Conservation (phyloP, 2,329 filamentous ascomycete genomes). For the Aureobasidium zeae region DNA sequence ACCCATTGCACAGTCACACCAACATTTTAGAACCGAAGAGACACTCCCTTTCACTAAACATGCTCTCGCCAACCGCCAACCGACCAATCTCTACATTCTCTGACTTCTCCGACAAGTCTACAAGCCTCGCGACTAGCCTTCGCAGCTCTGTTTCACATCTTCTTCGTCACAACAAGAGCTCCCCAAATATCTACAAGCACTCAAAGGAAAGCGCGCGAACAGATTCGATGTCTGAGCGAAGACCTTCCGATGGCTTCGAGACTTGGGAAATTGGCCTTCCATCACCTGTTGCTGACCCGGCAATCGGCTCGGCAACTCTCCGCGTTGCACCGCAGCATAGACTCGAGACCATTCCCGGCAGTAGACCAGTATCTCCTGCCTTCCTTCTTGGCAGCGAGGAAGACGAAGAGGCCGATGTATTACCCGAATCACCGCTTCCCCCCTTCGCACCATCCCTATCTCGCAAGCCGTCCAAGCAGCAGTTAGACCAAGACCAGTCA, state of each 20-base stretch:
- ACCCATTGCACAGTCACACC: background rate
- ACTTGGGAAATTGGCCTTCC: slow-evolving; percentile 59
- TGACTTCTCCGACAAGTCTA: slow-evolving; percentile 17
- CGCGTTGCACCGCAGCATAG: slow-evolving; percentile 36
- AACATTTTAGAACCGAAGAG: slow-evolving; percentile 3
- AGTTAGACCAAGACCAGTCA: slow-evolving; percentile 42
- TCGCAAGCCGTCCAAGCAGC: slow-evolving; percentile 20
- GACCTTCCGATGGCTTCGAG: slow-evolving; percentile 54
- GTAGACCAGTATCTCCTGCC: slow-evolving; percentile 56
- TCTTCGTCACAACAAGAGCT: slow-evolving; percentile 36
- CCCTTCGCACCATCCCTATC: slow-evolving; percentile 15
- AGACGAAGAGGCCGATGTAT: slow-evolving; percentile 9
- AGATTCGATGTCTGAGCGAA: slow-evolving; percentile 29
- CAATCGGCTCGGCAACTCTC: slow-evolving; percentile 26
- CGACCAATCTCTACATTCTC: slow-evolving; percentile 20
- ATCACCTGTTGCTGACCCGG: slow-evolving; percentile 39
- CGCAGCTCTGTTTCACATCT: slow-evolving; percentile 22
- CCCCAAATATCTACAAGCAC: background rate
- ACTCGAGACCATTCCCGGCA: slow-evolving; percentile 63
- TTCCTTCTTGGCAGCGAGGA: slow-evolving; percentile 44
- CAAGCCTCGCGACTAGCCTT: slow-evolving; percentile 21
- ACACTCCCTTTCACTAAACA: background rate
- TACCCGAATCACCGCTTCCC: slow-evolving; percentile 4
- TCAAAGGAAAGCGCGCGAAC: slow-evolving; percentile 1
- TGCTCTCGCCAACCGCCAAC: slow-evolving; percentile 11